Base-by-base conservation (phyloP, 192 early-diverging fungal genomes). In the Umbelopsis sp. region DNA sequence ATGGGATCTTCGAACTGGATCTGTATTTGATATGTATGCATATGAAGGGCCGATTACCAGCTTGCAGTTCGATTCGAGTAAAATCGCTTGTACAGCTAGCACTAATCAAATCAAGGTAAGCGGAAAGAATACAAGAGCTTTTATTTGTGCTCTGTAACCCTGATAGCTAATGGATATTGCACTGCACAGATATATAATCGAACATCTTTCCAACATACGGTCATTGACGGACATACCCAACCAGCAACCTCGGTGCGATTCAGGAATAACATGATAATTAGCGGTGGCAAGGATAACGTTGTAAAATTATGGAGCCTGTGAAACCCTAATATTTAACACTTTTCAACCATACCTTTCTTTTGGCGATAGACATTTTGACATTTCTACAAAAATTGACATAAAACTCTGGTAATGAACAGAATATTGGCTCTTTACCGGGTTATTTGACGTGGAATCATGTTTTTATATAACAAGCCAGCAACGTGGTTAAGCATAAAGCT, bases 1-100 rank as follows among this genome's bases (percentile, higher is more conserved):
- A 33, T 94, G 92, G 92, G 92, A 94, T 66, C 53, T 92, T 49
- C 82, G 91, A n/a, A 91, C 86, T 15, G 90, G 90, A 44, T 80
- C 81, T 0, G 77, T 86, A 2, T 80, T 88, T 49, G 90, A 91
- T 52, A 84, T 77, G 46, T 64, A 88, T 8, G 70, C 73, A 10
- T 89, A 87, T 73, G 83, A 84, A n/a, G 66, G 81, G 16, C 71
- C 82, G n/a, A 81, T 93, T 10, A 72, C 65, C 35, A 82, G 75
- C 33, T 71, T 80, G 44, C 79, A 76, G 35, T 89, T 89, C 65
- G 86, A 89, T 78, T 69, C 82, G 3, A 68, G 69, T 6, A 85
- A 88, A 78, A 86, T 88, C 61, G 80, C 87, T 69, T 71, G 86
- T 13, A 81, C 86, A 7, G 84, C 86, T 1, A 75, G 81, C 2